These are phyloP conservation scores for Plasmodium berghei DNA, from an alignment of 169 alveolate genomes.

Conservation along the genomic window DNA sequence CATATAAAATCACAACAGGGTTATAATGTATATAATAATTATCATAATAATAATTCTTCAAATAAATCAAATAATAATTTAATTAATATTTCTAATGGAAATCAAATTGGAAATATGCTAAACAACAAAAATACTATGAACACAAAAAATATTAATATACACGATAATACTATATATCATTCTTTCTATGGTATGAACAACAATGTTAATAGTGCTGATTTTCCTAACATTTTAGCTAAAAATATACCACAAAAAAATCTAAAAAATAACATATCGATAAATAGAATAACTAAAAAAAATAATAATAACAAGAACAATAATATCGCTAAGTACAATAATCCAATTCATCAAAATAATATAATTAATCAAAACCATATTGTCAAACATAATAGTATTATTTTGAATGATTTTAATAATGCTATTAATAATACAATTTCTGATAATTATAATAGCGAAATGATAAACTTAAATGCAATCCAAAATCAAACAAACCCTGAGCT, in stretches of 20 bases:
- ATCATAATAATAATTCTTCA: background rate
- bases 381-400: conserved; percentile 14
- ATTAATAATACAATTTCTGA: conserved; percentile 4
- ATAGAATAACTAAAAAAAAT: conserved; percentile 1
- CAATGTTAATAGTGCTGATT: background rate
- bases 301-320: conserved; percentile 5
- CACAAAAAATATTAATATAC: conserved; percentile 6
- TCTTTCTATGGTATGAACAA: conserved; percentile 27
- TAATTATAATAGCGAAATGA: conserved; percentile 7
- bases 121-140: conserved; percentile 10
- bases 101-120: background rate
- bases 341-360: background rate
- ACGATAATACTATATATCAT: conserved; percentile 9
- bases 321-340: background rate
- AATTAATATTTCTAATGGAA: conserved; percentile 8
- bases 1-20: conserved; percentile 21
- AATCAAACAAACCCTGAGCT: conserved; percentile 20
- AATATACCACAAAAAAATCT: conserved; percentile 5
- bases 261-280: conserved; percentile 5
- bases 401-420: conserved; percentile 23
- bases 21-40: conserved; percentile 25
- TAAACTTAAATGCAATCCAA: conserved; percentile 1
- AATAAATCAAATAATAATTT: conserved; percentile 3
- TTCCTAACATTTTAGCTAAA: conserved; percentile 3
- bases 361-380: conserved; percentile 4